These are phyloP conservation scores for Penstemon barbatus DNA, from an alignment of 257 asterid genomes.

Conservation along the genomic window DNA sequence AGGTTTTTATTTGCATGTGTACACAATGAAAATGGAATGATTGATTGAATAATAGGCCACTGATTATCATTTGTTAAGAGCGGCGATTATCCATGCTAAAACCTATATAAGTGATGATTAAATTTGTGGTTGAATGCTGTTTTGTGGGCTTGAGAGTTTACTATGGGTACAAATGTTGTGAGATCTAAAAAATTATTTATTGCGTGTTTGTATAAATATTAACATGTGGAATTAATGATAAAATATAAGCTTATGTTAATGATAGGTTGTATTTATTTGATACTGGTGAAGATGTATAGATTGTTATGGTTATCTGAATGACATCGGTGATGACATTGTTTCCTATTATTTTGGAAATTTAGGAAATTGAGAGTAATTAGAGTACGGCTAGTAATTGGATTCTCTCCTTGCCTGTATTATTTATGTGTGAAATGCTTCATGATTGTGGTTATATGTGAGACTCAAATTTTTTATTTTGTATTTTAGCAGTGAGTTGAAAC, in stretches of 20 bases:
- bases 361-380: too few species aligned
- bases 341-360: too few species aligned
- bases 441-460: background rate
- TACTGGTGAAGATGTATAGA: too few species aligned
- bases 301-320: too few species aligned
- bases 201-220: background rate
- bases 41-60: background rate
- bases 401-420: too few species aligned
- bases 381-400: too few species aligned
- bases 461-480: background rate
- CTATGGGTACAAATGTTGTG: background rate
- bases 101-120: background rate
- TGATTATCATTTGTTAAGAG: too few species aligned
- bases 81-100: background rate
- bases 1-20: too few species aligned
- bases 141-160: background rate
- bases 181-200: background rate
- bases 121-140: background rate
- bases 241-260: background rate
- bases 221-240: background rate
- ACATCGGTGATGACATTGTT: too few species aligned
- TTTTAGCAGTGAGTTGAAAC: background rate
- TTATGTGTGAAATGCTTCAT: background rate
- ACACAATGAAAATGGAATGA: too few species aligned
- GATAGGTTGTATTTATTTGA: background rate